A percentile compares a stretch with the other conserved stretches of the same genome.
phyloP scores from a whole-genome alignment of 306 rosid genomes.

The Herpetospermum pedunculosum region DNA sequence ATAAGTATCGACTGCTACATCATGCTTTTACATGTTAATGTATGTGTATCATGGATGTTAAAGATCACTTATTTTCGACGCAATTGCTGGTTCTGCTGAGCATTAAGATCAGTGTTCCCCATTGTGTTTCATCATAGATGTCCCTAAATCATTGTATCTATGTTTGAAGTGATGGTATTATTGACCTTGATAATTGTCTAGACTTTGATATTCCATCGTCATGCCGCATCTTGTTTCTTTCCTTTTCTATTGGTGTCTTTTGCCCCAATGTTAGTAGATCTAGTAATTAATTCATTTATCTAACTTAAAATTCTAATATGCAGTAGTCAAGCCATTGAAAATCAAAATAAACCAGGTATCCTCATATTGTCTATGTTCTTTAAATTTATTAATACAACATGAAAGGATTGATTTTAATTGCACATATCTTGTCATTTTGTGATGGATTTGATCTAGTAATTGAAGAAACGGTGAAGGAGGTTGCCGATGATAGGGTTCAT shows the following conservation, averaged over 20 bases:
- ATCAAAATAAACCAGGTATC: constrained; percentile 43
- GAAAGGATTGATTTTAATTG: neutral
- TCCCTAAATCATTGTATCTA: neutral
- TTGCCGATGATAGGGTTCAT: neutral
- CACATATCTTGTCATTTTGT: neutral
- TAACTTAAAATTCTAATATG: constrained; percentile 16
- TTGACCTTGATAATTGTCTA: neutral
- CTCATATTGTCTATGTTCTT: neutral
- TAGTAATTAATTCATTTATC: neutral
- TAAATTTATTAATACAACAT: neutral
- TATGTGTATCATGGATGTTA: neutral
- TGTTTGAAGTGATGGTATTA: neutral
- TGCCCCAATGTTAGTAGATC: neutral
- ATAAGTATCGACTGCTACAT: neutral
- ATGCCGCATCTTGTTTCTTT: neutral
- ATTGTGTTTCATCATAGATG: neutral
- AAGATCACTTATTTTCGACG: neutral
- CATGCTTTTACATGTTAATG: neutral
- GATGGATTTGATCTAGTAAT: neutral
- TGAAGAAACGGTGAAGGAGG: constrained; percentile 11
- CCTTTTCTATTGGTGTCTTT: neutral
- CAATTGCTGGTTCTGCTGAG: neutral
- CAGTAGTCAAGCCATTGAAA: constrained; percentile 29
- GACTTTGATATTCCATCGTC: neutral
- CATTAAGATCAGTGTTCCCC: neutral